Percentiles rank a stretch among this genome's conserved stretches.
Conservation (phyloP, 768 basidiomycete genomes). For the Tephrocybe sp. region DNA sequence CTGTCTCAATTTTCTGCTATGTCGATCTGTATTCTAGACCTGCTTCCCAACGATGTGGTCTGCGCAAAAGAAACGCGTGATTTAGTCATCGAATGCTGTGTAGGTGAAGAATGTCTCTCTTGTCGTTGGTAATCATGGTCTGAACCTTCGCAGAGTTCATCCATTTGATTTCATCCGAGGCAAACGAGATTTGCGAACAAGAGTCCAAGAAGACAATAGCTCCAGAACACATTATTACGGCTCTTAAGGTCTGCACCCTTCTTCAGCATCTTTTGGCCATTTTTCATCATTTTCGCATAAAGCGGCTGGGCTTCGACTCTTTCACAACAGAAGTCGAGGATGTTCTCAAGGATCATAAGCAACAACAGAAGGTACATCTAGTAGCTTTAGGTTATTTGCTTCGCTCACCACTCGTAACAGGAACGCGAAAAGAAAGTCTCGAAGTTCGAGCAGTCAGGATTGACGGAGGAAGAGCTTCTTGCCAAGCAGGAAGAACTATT, state of each 20-base stretch:
- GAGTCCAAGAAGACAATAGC: slow-evolving; percentile 99
- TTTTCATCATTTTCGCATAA: slow-evolving; percentile 6
- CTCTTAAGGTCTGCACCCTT: slow-evolving; percentile 68
- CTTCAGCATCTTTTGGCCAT: slow-evolving; percentile 1
- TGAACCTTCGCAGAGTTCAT: slow-evolving; percentile 79
- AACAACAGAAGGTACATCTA: slow-evolving; percentile 80
- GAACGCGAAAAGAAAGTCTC: slow-evolving; percentile 93
- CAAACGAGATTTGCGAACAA: slow-evolving; percentile 97
- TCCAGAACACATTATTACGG: slow-evolving; percentile 93
- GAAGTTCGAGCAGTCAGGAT: slow-evolving; percentile 82
- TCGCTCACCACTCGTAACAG: slow-evolving; percentile 32
- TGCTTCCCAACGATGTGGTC: slow-evolving; percentile 82
- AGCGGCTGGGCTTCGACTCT: slow-evolving; percentile 92
- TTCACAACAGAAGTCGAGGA: slow-evolving; percentile 91
- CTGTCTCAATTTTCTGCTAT: slow-evolving; percentile 6
- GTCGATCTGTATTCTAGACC: slow-evolving; percentile 51
- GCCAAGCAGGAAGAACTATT: slow-evolving; percentile 90
- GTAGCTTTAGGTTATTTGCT: neutral
- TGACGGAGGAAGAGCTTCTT: slow-evolving; percentile 88
- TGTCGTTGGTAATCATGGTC: slow-evolving; percentile 7
- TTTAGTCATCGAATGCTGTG: slow-evolving; percentile 96
- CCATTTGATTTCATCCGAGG: slow-evolving; percentile 94
- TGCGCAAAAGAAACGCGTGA: slow-evolving; percentile 98
- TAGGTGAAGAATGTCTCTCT: slow-evolving; percentile 70
- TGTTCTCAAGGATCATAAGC: slow-evolving; percentile 94